These are phyloP conservation scores for Schizochytrium sp. DNA, from an alignment of 108 stramenopile species.

Conservation along the genomic window DNA sequence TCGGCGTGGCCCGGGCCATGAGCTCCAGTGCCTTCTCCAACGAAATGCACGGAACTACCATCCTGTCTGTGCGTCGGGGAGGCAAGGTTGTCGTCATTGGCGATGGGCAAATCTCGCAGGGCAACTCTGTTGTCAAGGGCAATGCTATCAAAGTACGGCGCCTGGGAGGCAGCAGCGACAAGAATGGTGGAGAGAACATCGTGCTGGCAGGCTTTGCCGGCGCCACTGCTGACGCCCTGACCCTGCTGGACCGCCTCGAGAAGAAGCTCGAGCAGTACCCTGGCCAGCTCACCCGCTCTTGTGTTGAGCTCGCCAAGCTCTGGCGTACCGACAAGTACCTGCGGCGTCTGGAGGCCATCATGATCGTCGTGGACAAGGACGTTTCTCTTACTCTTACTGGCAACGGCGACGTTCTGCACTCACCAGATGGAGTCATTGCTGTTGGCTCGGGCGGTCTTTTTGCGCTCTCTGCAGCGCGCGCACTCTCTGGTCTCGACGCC, in stretches of 20 bases:
- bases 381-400: slow-evolving; percentile 82
- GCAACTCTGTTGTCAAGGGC: slow-evolving; percentile 77
- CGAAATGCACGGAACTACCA: slow-evolving; percentile 52
- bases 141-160: slow-evolving; percentile 86
- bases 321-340: slow-evolving; percentile 98
- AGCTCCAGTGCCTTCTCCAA: neutral
- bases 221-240: slow-evolving; percentile 92
- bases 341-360: slow-evolving; percentile 76
- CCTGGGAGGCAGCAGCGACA: slow-evolving; percentile 25
- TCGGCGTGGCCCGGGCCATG: neutral
- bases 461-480: slow-evolving; percentile 75
- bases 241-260: slow-evolving; percentile 88
- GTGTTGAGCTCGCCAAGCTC: slow-evolving; percentile 94
- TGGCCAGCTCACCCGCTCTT: slow-evolving; percentile 78
- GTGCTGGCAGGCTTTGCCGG: slow-evolving; percentile 94
- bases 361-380: slow-evolving; percentile 76
- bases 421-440: slow-evolving; percentile 77
- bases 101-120: slow-evolving; percentile 95
- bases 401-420: slow-evolving; percentile 92
- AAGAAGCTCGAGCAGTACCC: slow-evolving; percentile 88
- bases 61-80: slow-evolving; percentile 86
- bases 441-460: slow-evolving; percentile 55
- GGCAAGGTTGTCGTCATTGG: slow-evolving; percentile 97
- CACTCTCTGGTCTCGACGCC: slow-evolving; percentile 63
- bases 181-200: neutral